Evolutionary conservation across 805 yeast species (phyloP), one percentile per base, ranked within the genome.

Genomic region (Sungouiella thailandica): DNA sequence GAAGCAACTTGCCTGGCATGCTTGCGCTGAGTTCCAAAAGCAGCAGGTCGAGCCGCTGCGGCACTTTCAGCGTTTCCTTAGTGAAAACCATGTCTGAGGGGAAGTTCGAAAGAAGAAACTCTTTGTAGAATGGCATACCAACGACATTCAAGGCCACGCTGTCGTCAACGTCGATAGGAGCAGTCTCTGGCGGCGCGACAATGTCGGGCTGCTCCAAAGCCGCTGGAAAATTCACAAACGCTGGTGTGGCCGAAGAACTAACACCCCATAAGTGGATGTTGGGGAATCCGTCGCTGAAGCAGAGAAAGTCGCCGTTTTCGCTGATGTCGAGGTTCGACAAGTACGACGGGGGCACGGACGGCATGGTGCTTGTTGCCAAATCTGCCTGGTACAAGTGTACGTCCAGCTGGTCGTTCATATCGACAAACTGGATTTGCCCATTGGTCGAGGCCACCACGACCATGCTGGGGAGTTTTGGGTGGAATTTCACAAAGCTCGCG

Each of bases 41-140:
- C 32, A 61, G 74, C 2, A 70, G 63, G 40, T 78, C 83, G 16
- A 79, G 67, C 9, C 60, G 59, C 9, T 58, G 58, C 0, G 88
- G 79, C 4, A 83, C 60, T 36, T 77, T 75, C 1, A 94, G 86
- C 3, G 64, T 53, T 43, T 76, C 76, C 60, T 37, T 72, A 30
- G 74, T 70, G 51, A 84, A 86, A 5, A 76, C 65, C 40, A 70
- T 55, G 25, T 80, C 79, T 1, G 69, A 51, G 0, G 90, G 83
- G 87, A 89, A 90, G 10, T 85, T 80, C 0, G 96, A 87, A 7
- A 89, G 64, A 12, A 93, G 68, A 35, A 72, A 72, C 26, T 82
- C 84, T 35, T 77, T 77, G 55, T 87, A 93, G 48, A 80, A 86
- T 0, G 98, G 97, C 74, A 93, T 62, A 7, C 96, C 97, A 2